Conservation (phyloP, 768 basidiomycete species). For the Boletus pseudopeckii region DNA sequence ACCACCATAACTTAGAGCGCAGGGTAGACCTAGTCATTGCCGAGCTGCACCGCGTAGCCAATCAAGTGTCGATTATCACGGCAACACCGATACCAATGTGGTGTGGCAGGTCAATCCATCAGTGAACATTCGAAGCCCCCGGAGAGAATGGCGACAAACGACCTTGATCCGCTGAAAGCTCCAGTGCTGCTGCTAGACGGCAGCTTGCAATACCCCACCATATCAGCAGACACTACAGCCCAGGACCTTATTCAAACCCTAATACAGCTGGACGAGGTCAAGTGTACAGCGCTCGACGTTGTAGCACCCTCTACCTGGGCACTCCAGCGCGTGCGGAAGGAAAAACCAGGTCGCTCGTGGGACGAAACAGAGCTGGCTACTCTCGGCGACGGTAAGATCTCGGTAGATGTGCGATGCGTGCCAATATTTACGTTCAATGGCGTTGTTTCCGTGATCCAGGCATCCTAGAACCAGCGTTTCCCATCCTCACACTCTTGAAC, state of each 20-base stretch:
- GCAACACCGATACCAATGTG: slow-evolving; percentile 1
- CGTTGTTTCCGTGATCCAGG: slow-evolving; percentile 35
- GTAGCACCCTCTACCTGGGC: slow-evolving; percentile 62
- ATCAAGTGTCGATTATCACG: not conserved
- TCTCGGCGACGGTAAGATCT: slow-evolving; percentile 58
- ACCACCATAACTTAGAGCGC: not conserved
- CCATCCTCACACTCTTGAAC: slow-evolving; percentile 53
- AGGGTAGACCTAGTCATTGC: not conserved
- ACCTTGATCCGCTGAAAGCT: slow-evolving; percentile 42
- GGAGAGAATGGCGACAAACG: slow-evolving; percentile 29
- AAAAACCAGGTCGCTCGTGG: slow-evolving; percentile 62
- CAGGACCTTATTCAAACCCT: slow-evolving; percentile 59
- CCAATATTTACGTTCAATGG: slow-evolving; percentile 10
- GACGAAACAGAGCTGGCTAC: slow-evolving; percentile 65
- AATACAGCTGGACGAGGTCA: slow-evolving; percentile 45
- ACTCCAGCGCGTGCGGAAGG: slow-evolving; percentile 58
- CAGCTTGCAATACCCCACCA: slow-evolving; percentile 59
- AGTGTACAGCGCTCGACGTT: slow-evolving; percentile 52
- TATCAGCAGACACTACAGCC: slow-evolving; percentile 50
- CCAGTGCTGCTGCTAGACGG: slow-evolving; percentile 59
- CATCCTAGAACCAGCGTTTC: slow-evolving; percentile 41
- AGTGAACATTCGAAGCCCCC: not conserved
- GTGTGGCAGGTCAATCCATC: not conserved
- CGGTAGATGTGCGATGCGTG: not conserved
- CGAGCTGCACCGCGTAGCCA: not conserved